Evolutionary conservation across 495 filamentous ascomycete genomes (phyloP), one percentile per base, ranked within the genome.

Genomic region (Aspergillus cavernicola): DNA sequence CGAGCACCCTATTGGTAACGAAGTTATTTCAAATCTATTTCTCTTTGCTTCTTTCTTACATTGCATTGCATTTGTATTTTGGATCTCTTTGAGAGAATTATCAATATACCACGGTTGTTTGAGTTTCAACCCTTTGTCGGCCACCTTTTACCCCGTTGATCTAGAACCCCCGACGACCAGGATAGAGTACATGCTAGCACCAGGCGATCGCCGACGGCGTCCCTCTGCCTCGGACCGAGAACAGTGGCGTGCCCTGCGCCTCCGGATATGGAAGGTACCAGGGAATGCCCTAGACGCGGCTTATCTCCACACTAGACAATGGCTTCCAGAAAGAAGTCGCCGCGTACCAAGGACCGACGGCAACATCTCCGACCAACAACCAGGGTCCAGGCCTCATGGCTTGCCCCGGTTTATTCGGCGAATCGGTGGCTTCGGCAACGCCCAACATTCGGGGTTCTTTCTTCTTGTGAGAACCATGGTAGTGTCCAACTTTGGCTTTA

Each of bases 1-100:
- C 80, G 84, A 58, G 78, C 86, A 45, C 80, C 84, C 26, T 89
- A 88, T 66, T 90, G 87, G 87, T 77, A 65, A 58, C 23, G 10
- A 28, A 50, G 47, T 32, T 36, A 40, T 57, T 46, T 20, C 44
- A 47, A 36, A 35, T 36, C 29, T 35, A 42, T 48, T 49, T 46
- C 50, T 46, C 50, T 55, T 43, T 52, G 39, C 33, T 48, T 13
- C 29, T 48, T 58, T 37, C 39, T 46, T 44, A 22, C 16, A 36
- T 59, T 55, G 50, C 50, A 45, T 46, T 52, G 26, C 38, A 42
- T 52, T 24, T 50, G 38, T 60, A 53, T 50, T 46, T 52, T 55
- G 46, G 37, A 44, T 45, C 22, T 45, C 42, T 45, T 54, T 41
- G 45, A 50, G 48, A 46, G 39, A 15, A 28, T 26, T 46, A 38